Conservation (phyloP, 2,329 filamentous ascomycete genomes). For the Nigrospora sphaerica region DNA sequence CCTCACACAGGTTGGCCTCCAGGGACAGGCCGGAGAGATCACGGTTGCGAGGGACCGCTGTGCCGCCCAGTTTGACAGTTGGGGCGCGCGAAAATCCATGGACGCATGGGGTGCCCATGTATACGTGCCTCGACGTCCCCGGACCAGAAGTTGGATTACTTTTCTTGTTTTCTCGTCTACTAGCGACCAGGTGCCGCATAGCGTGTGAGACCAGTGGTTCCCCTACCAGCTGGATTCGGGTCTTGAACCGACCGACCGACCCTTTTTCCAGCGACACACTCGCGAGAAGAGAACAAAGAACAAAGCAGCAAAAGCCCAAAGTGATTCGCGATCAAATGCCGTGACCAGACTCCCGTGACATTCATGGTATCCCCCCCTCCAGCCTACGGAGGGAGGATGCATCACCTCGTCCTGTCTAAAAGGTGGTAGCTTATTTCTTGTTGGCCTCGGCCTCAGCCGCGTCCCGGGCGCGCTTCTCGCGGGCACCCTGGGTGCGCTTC, state of each 20-base stretch:
- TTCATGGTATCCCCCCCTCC: constrained; percentile 6
- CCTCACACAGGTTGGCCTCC: too few relatives aligned
- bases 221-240: not conserved
- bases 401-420: not conserved
- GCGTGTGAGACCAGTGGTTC: not conserved
- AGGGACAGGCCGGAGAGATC: too few relatives aligned
- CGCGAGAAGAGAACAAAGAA: constrained; percentile 18
- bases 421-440: constrained; percentile 66
- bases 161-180: too few relatives aligned
- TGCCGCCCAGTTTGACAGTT: too few relatives aligned
- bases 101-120: too few relatives aligned
- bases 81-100: too few relatives aligned
- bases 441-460: constrained; percentile 76
- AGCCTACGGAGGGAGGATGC: not conserved
- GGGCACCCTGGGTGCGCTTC: constrained; percentile 70
- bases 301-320: constrained; percentile 18
- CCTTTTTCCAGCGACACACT: not conserved
- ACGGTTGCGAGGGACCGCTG: too few relatives aligned
- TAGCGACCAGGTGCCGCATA: too few relatives aligned
- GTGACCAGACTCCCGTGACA: constrained; percentile 26
- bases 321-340: constrained; percentile 15
- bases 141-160: too few relatives aligned
- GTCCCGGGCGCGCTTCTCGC: constrained; percentile 90
- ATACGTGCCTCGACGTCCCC: too few relatives aligned
- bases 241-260: not conserved